Base-by-base conservation (phyloP, 441 rosid species). In the Dalechampia spathulata region DNA sequence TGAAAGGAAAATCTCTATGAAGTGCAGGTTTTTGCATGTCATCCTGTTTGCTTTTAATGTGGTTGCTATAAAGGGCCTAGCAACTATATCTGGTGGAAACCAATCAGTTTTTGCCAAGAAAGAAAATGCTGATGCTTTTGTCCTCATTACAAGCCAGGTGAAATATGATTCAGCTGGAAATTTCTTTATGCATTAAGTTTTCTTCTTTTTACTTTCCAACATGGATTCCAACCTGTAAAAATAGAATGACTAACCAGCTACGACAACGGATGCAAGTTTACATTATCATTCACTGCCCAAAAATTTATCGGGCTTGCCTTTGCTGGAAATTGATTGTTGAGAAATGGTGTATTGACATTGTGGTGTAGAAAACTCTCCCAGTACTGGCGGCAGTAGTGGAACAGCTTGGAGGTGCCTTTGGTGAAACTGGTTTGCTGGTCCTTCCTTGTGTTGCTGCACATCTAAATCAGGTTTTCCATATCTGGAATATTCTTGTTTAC, bases 401-500 rank as follows among this genome's bases (percentile, higher is more conserved):
- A 73, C 90, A 83, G 69, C 77, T 92, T 16, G 68, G 90, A 7
- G 87, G 98, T 68, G 93, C 84, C 54, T 74, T 92, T 58, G 96
- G 98, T 59, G 84, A 83, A 79, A 60, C 98, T 19, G 98, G 98
- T 47, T 69, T 88, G 56, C 75, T 92, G 65, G 91, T 88, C 71
- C 86, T 92, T 75, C 98, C 98, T 41, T 92, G 98, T 75, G 90
- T 92, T 30, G 91, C 96, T 16, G 95, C 98, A 42, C 96, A 88
- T 66, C 22, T 92, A 56, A 66, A 70, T 65, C 98, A 92, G 96
- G 96, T 88, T 50, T 37, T 55, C 37, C 54, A 25, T 32, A 16
- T 47, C 28, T 13, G 16, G 15, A 19, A 39, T 27, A 5, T 15
- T 34, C 17, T 55, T 42, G 23, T 49, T 40, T 10, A 51, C 7